Evolutionary conservation across 306 rosid species (phyloP).

Genomic region (Datisca glomerata): DNA sequence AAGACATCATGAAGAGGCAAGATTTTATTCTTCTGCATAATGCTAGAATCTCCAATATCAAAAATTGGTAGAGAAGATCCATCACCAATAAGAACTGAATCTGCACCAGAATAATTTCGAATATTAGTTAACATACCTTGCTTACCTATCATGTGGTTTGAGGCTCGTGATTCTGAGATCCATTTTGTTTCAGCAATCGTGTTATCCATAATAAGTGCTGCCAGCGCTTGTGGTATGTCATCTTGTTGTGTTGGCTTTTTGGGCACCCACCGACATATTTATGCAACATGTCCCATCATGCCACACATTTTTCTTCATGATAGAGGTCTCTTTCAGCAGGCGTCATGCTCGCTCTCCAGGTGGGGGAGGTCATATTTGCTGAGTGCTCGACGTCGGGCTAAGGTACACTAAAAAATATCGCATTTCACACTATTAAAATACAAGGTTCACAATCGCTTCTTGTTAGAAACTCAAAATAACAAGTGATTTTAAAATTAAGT

Average conservation of each 20-base stretch:
- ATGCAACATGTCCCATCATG: neutral
- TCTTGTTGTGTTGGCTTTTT: neutral
- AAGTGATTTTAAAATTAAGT: too few relatives aligned
- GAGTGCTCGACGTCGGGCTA: too few relatives aligned
- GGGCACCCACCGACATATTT: neutral
- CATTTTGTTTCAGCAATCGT: neutral
- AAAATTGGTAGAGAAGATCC: neutral
- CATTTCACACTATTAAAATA: too few relatives aligned
- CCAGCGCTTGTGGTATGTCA: neutral
- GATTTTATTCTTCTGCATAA: neutral
- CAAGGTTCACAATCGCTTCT: too few relatives aligned
- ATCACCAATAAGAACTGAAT: slow-evolving; percentile 1
- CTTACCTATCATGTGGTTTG: slow-evolving; percentile 1
- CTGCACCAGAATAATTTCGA: neutral
- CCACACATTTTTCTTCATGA: neutral
- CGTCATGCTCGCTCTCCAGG: neutral
- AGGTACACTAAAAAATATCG: too few relatives aligned
- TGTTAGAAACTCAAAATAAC: too few relatives aligned
- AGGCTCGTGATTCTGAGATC: neutral
- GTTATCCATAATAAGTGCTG: neutral
- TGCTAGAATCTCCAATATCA: neutral
- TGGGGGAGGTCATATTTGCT: neutral
- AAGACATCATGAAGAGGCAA: slow-evolving; percentile 4
- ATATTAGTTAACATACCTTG: neutral
- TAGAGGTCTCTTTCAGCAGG: neutral